A percentile compares a stretch with the other conserved stretches of the same genome.
Evolutionary conservation across 2,329 filamentous ascomycete genomes (phyloP).

Genomic region (Daldinia sp.): DNA sequence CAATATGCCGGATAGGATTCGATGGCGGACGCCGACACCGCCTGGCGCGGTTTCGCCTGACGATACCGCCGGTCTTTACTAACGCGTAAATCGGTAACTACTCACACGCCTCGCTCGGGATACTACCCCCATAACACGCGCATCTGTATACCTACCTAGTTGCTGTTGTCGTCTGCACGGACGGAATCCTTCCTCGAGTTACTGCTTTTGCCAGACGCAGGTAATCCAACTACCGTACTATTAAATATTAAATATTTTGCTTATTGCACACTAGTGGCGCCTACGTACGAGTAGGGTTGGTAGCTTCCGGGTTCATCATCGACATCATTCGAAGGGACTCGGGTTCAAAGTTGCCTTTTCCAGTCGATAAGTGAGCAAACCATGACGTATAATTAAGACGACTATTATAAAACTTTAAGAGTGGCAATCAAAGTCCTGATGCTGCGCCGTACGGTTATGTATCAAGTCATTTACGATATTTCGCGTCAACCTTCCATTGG

Average conservation of each 20-base stretch:
- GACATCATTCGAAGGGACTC: constrained; percentile 1
- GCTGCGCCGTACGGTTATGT: neutral
- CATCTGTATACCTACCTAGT: neutral
- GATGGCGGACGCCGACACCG: constrained; percentile 13
- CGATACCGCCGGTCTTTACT: neutral
- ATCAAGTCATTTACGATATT: neutral
- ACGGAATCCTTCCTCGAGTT: neutral
- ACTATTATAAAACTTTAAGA: neutral
- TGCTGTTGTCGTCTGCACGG: neutral
- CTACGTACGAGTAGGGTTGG: neutral
- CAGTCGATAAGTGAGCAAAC: neutral
- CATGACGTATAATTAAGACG: neutral
- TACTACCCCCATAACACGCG: neutral
- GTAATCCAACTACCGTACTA: neutral
- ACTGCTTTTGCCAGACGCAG: neutral
- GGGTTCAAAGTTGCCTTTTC: constrained; percentile 12
- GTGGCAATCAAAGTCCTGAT: neutral
- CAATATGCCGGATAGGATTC: constrained; percentile 15
- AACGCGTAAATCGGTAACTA: neutral
- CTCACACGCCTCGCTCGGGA: neutral
- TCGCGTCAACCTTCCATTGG: neutral
- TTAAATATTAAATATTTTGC: too few species aligned
- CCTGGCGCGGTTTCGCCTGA: constrained; percentile 5
- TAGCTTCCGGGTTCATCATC: constrained; percentile 3
- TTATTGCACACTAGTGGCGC: neutral